Evolutionary conservation across 768 basidiomycete species (phyloP), one percentile per base, ranked within the genome.

Genomic region (Auriscalpium vulgare): DNA sequence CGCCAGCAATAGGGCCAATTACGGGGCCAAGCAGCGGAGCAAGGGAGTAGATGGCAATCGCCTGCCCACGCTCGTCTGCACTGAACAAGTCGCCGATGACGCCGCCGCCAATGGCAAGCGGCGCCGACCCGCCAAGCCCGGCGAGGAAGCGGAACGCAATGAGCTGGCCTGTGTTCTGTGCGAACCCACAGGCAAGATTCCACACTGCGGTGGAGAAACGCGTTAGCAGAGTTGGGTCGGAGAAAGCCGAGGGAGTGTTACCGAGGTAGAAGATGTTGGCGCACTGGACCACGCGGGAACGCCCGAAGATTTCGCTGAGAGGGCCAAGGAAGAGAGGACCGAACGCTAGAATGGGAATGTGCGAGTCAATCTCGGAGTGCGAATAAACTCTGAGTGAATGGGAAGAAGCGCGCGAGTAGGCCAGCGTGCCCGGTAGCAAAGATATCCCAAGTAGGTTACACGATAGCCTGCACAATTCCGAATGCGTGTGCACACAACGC

Each of bases 91-190:
- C 86, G n/a, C 80, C 78, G 1, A 87, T 68, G 6, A 86, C 75
- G 7, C 84, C 88, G 19, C 85, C 88, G 37, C 87, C 89, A 47
- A 67, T 75, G 29, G 81, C 68, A 1, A 87, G 69, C 7, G 87
- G 84, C 0, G 87, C 87, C 53, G 84, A 83, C 0, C 87, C 88
- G 29, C 88, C 88, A 1, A 90, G 56, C 2, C 88, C 87, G 1
- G 86, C 70, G 2, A 89, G 68, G 59, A 90, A 80, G 17, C 87
- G 79, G 21, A 53, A 53, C 23, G 38, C 52, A 37, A 53, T 53
- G 29, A 53, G 52, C 52, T 53, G 52, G 38, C 68, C 70, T 55
- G 75, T 74, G 51, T 73, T 84, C 53, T 76, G 75, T 0, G 86
- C 81, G 56, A 87, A 88, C 0, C 83, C 81, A 63, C 65, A 75